Evolutionary conservation across 2,329 filamentous ascomycete species (phyloP), one percentile per base, ranked within the genome.

Genomic region (Pseudonectria foliicola): DNA sequence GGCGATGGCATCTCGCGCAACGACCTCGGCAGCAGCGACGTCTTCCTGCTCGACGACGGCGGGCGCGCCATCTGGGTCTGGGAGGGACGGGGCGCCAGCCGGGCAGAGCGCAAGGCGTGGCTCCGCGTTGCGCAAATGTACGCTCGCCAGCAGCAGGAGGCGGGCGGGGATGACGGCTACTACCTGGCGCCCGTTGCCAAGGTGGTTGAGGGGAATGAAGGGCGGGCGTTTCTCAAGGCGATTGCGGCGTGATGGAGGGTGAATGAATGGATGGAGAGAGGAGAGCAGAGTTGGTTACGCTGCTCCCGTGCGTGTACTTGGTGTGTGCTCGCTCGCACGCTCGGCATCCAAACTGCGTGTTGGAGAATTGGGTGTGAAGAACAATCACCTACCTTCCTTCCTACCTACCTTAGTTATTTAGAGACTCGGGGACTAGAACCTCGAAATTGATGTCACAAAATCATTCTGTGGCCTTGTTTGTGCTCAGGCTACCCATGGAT

Each of bases 51-150:
- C 13, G 70, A 74, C 40, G 75, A 80, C 44, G 66, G 63, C 1
- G 76, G 77, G 6, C 68, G 55, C 33, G 60, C 60, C 7, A 62
- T 83, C 24, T 84, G 78, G 77, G 75, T 83, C 2, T 83, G 80
- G 80, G 69, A 80, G 48, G 80, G 80, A 1, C 56, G 59, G 3
- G 61, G 63, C 1, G 77, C 79, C 7, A 82, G 77, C 53, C 57
- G 58, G 24, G 58, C 55, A 2, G 80, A 83, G 59, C 79, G 68
- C 54, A 67, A 71, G 5, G 62, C 64, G 53, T 84, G 80, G 80
- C 56, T 80, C 29, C 66, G 64, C 38, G 67, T 77, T 4, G 70
- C 73, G n/a, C 70, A 79, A 57, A 61, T 63, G 5, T 80, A 80
- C 43, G 51, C 75, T 31, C 59, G 61, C 10, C 61, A 62, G 23